A percentile compares a stretch with the other conserved stretches of the same genome.
These are phyloP conservation scores for Cryphonectria naterciae DNA, from an alignment of 2,329 filamentous ascomycete species.

Conservation along the genomic window DNA sequence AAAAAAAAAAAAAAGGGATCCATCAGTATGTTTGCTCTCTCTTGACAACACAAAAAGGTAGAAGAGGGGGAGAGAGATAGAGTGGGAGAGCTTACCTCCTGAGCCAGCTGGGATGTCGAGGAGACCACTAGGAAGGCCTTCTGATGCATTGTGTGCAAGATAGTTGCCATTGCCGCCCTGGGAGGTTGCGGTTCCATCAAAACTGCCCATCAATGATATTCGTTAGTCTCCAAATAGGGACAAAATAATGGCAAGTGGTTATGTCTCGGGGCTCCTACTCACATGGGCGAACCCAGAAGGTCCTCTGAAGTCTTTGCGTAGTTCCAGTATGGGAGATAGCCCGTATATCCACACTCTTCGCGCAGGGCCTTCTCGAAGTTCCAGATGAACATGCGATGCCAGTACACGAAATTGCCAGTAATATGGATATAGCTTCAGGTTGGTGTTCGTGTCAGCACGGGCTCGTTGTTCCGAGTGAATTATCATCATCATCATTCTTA, in stretches of 20 bases:
- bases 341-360: conserved; percentile 43
- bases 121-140: conserved; percentile 3
- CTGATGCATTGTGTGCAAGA: conserved; percentile 2
- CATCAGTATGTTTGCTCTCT: too few relatives aligned
- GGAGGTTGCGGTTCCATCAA: conserved; percentile 54
- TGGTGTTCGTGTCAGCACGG: not conserved
- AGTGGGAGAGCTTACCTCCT: not conserved
- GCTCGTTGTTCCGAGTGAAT: not conserved
- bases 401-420: conserved; percentile 35
- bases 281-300: conserved; percentile 42
- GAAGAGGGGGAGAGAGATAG: not conserved
- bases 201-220: conserved; percentile 44
- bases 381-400: conserved; percentile 39
- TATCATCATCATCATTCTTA: not conserved
- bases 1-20: not conserved
- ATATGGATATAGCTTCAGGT: conserved; percentile 21
- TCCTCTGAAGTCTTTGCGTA: conserved; percentile 47
- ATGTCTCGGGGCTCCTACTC: not conserved
- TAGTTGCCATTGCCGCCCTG: conserved; percentile 48
- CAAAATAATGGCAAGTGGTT: not conserved
- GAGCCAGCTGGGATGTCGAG: conserved; percentile 9
- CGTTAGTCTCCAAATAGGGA: not conserved
- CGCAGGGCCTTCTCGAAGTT: conserved; percentile 38
- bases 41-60: too few relatives aligned
- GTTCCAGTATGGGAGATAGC: conserved; percentile 50